Evolutionary conservation across 768 basidiomycete genomes (phyloP).

Genomic region (Trametes sanguinea): DNA sequence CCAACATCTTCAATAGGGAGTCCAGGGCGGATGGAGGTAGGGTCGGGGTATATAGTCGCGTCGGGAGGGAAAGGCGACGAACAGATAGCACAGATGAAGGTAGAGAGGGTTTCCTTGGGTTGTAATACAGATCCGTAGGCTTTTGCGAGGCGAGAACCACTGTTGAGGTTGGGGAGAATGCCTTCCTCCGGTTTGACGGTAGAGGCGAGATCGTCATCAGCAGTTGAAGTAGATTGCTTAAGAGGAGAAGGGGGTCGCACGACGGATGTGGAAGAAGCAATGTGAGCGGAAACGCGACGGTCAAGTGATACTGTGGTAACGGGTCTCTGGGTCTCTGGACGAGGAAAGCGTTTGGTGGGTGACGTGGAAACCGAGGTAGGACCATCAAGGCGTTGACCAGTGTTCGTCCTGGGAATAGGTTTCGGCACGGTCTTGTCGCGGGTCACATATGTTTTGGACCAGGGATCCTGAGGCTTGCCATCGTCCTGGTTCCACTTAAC

Average conservation of each 20-base stretch:
- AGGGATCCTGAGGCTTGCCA: constrained; percentile 58
- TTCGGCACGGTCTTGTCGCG: constrained; percentile 50
- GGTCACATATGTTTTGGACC: constrained; percentile 79
- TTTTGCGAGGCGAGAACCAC: constrained; percentile 67
- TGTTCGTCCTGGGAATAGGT: constrained; percentile 23
- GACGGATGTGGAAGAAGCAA: constrained; percentile 49
- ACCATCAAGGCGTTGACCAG: constrained; percentile 3
- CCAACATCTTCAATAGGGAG: constrained; percentile 22
- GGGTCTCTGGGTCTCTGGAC: constrained; percentile 40
- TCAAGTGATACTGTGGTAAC: constrained; percentile 36
- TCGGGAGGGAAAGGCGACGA: constrained; percentile 70
- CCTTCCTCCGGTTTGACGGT: constrained; percentile 56
- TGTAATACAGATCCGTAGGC: constrained; percentile 86
- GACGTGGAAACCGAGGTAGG: constrained; percentile 28
- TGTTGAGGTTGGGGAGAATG: constrained; percentile 58
- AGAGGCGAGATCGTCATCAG: constrained; percentile 37
- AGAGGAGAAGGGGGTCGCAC: constrained; percentile 59
- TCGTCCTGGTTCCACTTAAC: constrained; percentile 62
- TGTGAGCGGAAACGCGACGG: constrained; percentile 58
- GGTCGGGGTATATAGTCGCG: constrained; percentile 84
- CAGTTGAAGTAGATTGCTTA: constrained; percentile 40
- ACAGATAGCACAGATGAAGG: constrained; percentile 71
- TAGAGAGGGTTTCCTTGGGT: constrained; percentile 69
- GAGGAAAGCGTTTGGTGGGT: constrained; percentile 51
- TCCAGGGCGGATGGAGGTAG: constrained; percentile 36